These are phyloP conservation scores for Trapa bicornis DNA, from an alignment of 345 rosid genomes.

Conservation along the genomic window DNA sequence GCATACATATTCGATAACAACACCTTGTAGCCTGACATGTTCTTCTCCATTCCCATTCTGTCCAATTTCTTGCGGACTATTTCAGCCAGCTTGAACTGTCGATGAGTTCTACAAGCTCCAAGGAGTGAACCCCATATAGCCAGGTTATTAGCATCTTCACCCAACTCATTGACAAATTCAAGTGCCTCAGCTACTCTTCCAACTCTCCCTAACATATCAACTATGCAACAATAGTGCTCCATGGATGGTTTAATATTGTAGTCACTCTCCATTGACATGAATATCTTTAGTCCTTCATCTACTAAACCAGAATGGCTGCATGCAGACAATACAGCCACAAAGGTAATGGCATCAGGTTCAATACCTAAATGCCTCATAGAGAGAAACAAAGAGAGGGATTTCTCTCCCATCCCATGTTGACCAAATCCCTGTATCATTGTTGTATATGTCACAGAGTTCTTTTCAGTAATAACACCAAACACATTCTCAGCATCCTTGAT, in stretches of 20 bases:
- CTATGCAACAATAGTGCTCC: conserved; percentile 72
- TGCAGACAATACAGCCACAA: conserved; percentile 72
- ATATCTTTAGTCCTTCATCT: conserved; percentile 66
- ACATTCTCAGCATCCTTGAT: conserved; percentile 48
- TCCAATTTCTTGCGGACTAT: conserved; percentile 41
- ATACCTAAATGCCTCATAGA: conserved; percentile 41
- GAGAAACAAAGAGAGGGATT: conserved; percentile 61
- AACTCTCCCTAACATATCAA: conserved; percentile 80
- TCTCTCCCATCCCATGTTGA: conserved; percentile 74
- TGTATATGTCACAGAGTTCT: conserved; percentile 67
- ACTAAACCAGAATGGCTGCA: conserved; percentile 72
- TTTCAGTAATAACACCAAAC: conserved; percentile 38
- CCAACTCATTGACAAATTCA: conserved; percentile 54
- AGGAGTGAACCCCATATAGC: conserved; percentile 88
- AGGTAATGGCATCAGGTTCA: conserved; percentile 60
- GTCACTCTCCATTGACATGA: conserved; percentile 43
- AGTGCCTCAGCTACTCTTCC: conserved; percentile 72
- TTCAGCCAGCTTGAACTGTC: conserved; percentile 50
- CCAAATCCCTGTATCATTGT: conserved; percentile 77
- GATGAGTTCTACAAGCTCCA: conserved; percentile 65
- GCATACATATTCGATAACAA: conserved; percentile 84
- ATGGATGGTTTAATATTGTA: conserved; percentile 45
- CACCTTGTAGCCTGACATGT: conserved; percentile 54
- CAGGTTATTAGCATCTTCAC: conserved; percentile 48
- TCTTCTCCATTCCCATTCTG: conserved; percentile 28